Conservation (phyloP, 345 rosid genomes). For the Salix caprea region DNA sequence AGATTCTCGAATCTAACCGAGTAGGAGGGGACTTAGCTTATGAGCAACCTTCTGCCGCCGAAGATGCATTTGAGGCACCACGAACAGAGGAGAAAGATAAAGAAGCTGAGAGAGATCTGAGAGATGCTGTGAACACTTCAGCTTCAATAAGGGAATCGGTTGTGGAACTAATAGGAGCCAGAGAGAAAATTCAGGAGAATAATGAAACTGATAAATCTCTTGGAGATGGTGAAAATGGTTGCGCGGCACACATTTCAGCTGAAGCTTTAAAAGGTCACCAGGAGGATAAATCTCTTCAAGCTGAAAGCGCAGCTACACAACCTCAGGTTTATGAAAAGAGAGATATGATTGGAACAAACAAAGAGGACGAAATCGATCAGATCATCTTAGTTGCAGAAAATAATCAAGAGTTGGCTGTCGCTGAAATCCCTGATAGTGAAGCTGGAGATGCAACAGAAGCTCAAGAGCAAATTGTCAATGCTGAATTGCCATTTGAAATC, state of each 20-base stretch:
- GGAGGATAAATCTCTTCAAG: conserved; percentile 8
- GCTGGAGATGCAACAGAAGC: conserved; percentile 13
- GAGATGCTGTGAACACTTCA: neutral
- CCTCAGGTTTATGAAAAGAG: conserved; percentile 1
- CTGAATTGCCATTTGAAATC: neutral
- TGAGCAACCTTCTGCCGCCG: conserved; percentile 18
- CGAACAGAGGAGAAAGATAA: conserved; percentile 12
- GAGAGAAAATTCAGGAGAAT: neutral
- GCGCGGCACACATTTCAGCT: neutral
- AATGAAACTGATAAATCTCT: neutral
- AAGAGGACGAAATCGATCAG: neutral
- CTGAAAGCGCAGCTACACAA: neutral
- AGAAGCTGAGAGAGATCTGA: conserved; percentile 15
- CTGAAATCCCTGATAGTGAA: conserved; percentile 9
- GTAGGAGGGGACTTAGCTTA: conserved; percentile 1
- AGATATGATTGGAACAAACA: neutral
- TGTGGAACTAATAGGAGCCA: neutral
- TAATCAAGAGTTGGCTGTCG: neutral
- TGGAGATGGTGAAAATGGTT: conserved; percentile 16
- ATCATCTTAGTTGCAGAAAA: neutral
- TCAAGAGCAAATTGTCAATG: neutral
- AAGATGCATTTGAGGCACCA: conserved; percentile 16
- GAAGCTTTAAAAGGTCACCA: conserved; percentile 11
- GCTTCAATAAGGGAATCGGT: neutral
- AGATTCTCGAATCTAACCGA: conserved; percentile 19